Evolutionary conservation across 805 yeast species (phyloP), one percentile per base, ranked within the genome.

Genomic region (Candida mattraensis): DNA sequence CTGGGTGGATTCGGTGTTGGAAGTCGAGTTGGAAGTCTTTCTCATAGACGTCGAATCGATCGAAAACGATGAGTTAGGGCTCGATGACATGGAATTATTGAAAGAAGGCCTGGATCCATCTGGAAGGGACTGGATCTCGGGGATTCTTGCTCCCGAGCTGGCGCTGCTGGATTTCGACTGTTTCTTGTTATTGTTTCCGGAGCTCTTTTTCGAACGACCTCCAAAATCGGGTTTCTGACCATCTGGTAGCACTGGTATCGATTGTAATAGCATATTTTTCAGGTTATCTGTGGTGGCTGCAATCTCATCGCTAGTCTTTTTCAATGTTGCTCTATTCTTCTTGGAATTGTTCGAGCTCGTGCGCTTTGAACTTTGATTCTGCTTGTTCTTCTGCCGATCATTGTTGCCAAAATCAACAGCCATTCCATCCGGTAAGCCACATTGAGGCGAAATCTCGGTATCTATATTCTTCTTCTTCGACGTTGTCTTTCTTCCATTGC

Each of bases 401-500:
- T 35, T 24, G 39, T 47, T 44, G 12, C 56, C 60, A 40, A 54
- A 54, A 29, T 52, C 47, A 30, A 53, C 60, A 15, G 47, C 26
- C n/a, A 47, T 30, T 15, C 56, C 57, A 25, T 55, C 54, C 8
- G 56, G 54, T n/a, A 49, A 45, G 66, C 44, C 57, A 42, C 50
- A 51, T 45, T 60, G 51, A 11, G 61, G 61, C 6, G 64, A 63
- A 16, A 49, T 54, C 31, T 43, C 43, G 19, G 54, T 45, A 9
- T 39, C 44, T 16, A 36, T 36, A 19, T 51, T 54, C 39, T 55
- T 58, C 26, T 46, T 50, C 37, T 78, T 76, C 24, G 78, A 65
- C 23, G 24, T 30, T 7, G 30, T n/a, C 18, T 18, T 22, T 14
- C 35, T 21, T 21, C 36, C 15, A 15, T 42, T 38, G 34, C 39